phyloP scores from a whole-genome alignment of 768 basidiomycete species.

The Suillus ampliporus region DNA sequence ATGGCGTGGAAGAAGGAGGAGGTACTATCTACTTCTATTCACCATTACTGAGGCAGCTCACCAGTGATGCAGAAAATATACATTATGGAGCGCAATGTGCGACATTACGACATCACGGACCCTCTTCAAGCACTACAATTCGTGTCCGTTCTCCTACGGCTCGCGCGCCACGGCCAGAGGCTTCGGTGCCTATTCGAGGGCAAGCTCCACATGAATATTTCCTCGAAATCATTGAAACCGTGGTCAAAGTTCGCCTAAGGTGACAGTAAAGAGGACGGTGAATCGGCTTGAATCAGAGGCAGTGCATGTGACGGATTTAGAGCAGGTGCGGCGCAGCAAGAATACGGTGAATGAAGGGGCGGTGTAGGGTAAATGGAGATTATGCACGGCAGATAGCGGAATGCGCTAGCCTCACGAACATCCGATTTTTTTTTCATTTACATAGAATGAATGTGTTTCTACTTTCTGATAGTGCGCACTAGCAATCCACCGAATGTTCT shows the following conservation, averaged over 20 bases:
- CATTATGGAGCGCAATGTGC: neutral
- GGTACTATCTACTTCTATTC: neutral
- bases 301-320: neutral
- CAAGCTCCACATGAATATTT: too few relatives aligned
- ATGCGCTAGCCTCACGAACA: too few relatives aligned
- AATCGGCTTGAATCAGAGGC: neutral
- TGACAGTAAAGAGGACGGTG: neutral
- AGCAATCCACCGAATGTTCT: too few relatives aligned
- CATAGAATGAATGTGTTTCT: too few relatives aligned
- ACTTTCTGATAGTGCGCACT: too few relatives aligned
- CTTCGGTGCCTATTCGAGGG: neutral
- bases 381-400: too few relatives aligned
- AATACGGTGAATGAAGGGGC: too few relatives aligned
- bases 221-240: neutral
- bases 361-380: too few relatives aligned
- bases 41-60: neutral
- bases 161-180: neutral
- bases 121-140: constrained; percentile 1
- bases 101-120: neutral
- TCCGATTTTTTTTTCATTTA: too few relatives aligned
- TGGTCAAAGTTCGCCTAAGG: neutral
- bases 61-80: neutral
- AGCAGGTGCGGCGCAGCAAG: too few relatives aligned
- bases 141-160: neutral
- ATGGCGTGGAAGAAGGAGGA: constrained; percentile 3